Percentiles rank a stretch among this genome's conserved stretches.
These are phyloP conservation scores for Trebouxia sp. DNA, from an alignment of 139 green algal genomes.

Conservation along the genomic window DNA sequence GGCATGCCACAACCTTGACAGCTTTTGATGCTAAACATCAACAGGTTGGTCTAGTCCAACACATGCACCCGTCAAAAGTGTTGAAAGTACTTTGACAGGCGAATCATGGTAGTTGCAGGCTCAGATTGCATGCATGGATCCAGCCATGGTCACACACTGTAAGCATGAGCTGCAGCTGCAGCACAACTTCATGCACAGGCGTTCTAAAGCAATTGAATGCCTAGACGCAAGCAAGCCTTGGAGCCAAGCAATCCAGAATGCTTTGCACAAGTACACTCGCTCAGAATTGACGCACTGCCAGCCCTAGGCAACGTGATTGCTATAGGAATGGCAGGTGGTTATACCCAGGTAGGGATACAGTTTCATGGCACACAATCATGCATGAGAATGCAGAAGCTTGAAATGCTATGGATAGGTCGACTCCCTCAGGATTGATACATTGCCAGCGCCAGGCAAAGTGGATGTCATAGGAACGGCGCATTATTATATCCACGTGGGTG, in stretches of 20 bases:
- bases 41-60: no score
- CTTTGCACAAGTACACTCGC: neutral
- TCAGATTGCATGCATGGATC: no score
- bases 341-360: slow-evolving; percentile 46
- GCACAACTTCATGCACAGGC: no score
- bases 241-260: no score
- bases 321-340: slow-evolving; percentile 64
- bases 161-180: no score
- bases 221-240: no score
- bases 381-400: neutral
- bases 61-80: no score
- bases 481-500: slow-evolving; percentile 52
- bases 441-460: slow-evolving; percentile 50
- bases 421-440: slow-evolving; percentile 42
- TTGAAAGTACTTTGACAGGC: no score
- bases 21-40: neutral
- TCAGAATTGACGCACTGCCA: slow-evolving; percentile 55
- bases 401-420: neutral
- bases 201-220: no score
- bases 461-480: slow-evolving; percentile 63
- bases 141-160: no score
- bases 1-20: neutral
- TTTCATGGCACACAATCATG: neutral
- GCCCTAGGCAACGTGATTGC: slow-evolving; percentile 43
- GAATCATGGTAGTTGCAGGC: no score